Evolutionary conservation across 2,329 filamentous ascomycete genomes (phyloP).

Genomic region (Tolypocladium ovalisporum): DNA sequence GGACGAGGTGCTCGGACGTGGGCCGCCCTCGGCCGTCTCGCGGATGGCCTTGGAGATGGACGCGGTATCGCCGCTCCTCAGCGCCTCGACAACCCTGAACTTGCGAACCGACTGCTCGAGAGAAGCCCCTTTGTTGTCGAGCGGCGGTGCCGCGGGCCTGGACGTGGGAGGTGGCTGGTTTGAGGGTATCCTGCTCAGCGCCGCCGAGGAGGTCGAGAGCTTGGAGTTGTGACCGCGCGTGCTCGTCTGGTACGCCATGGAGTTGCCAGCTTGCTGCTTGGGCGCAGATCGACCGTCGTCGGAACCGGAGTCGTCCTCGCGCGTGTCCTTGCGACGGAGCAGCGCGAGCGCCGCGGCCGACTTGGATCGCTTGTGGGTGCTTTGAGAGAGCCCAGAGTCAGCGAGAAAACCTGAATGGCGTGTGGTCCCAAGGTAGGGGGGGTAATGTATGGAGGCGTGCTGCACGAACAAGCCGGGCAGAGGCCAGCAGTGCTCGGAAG

Average conservation of each 20-base stretch:
- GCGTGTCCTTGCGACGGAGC: conserved; percentile 39
- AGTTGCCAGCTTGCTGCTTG: conserved; percentile 16
- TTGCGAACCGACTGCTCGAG: conserved; percentile 92
- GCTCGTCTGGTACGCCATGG: conserved; percentile 24
- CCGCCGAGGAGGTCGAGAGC: conserved; percentile 31
- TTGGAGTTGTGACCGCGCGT: conserved; percentile 33
- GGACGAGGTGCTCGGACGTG: conserved; percentile 47
- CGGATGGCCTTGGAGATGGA: conserved; percentile 80
- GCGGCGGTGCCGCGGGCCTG: conserved; percentile 19
- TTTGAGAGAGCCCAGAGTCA: not conserved
- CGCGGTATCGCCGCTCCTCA: conserved; percentile 81
- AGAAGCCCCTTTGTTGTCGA: conserved; percentile 33
- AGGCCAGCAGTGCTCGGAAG: not conserved
- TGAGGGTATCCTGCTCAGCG: conserved; percentile 30
- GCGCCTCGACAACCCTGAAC: conserved; percentile 86
- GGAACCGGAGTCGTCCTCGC: conserved; percentile 41
- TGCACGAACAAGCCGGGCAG: not conserved
- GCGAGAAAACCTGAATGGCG: no score
- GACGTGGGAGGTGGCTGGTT: conserved; percentile 11
- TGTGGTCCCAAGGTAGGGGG: not conserved
- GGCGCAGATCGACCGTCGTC: conserved; percentile 33
- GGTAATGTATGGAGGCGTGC: not conserved
- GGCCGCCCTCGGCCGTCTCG: conserved; percentile 44
- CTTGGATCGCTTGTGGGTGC: conserved; percentile 41
- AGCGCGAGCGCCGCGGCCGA: conserved; percentile 40